Evolutionary conservation across 2,329 filamentous ascomycete genomes (phyloP).

Genomic region (Fusarium drepaniforme): DNA sequence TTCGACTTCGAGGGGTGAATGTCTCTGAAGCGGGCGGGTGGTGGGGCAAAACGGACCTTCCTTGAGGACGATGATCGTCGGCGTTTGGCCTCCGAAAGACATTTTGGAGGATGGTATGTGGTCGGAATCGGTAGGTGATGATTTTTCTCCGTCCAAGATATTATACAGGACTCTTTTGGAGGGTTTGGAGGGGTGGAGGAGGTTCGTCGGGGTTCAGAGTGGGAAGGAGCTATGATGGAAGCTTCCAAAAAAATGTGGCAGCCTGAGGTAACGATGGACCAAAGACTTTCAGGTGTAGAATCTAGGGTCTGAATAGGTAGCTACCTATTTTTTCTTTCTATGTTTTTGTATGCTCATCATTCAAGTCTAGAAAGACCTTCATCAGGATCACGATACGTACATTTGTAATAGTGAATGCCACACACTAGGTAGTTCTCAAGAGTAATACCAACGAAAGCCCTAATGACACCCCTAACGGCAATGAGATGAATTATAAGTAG

Average conservation of each 20-base stretch:
- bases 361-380: neutral
- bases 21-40: slow-evolving; percentile 44
- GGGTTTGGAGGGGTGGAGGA: slow-evolving; percentile 30
- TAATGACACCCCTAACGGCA: neutral
- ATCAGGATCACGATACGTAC: neutral
- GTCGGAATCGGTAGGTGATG: slow-evolving; percentile 19
- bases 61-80: slow-evolving; percentile 97
- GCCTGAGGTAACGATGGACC: slow-evolving; percentile 44
- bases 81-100: slow-evolving; percentile 98
- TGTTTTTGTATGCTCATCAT: neutral
- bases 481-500: neutral
- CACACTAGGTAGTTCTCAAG: neutral
- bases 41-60: slow-evolving; percentile 79
- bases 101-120: slow-evolving; percentile 62
- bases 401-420: neutral
- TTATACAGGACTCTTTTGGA: slow-evolving; percentile 19
- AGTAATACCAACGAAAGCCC: neutral
- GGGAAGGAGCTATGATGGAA: slow-evolving; percentile 52
- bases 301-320: neutral
- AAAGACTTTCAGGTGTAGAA: neutral
- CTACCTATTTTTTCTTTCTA: neutral
- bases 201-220: slow-evolving; percentile 45
- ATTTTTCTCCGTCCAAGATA: slow-evolving; percentile 18
- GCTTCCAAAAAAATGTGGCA: slow-evolving; percentile 65
- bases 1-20: slow-evolving; percentile 37